These are phyloP conservation scores for Aspergillus aculeatus DNA, from an alignment of 2,329 filamentous ascomycete species.

Conservation along the genomic window DNA sequence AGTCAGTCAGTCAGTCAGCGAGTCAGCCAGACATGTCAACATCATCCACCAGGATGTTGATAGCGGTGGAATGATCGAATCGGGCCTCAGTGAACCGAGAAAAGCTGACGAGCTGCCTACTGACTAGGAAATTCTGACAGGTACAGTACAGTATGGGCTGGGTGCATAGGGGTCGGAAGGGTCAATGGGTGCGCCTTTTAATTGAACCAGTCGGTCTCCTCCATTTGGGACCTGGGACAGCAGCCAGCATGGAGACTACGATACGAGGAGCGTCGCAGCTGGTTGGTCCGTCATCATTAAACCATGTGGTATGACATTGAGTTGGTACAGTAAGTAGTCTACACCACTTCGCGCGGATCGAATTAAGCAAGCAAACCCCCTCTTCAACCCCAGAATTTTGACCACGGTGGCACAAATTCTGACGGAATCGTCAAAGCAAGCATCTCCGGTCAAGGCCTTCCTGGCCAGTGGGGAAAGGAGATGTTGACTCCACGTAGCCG, in stretches of 20 bases:
- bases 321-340: not conserved
- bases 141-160: not conserved
- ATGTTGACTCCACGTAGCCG: slow-evolving; percentile 2
- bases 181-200: not conserved
- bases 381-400: not conserved
- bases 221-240: not conserved
- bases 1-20: not conserved
- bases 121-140: not conserved
- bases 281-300: not conserved
- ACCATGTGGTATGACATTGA: not conserved
- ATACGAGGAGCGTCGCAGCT: not conserved
- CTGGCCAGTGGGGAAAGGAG: not conserved
- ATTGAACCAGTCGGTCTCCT: not conserved
- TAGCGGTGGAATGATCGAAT: slow-evolving; percentile 1
- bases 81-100: not conserved
- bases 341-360: not conserved
- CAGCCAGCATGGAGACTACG: not conserved
- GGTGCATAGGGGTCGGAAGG: not conserved
- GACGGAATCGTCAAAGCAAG: not conserved
- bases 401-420: not conserved
- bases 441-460: not conserved
- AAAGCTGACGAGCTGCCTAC: not conserved
- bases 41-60: not conserved
- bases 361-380: not conserved
- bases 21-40: not conserved